Evolutionary conservation across 2,329 filamentous ascomycete species (phyloP), one percentile per base, ranked within the genome.

Genomic region (Trichoderma koningiopsis): DNA sequence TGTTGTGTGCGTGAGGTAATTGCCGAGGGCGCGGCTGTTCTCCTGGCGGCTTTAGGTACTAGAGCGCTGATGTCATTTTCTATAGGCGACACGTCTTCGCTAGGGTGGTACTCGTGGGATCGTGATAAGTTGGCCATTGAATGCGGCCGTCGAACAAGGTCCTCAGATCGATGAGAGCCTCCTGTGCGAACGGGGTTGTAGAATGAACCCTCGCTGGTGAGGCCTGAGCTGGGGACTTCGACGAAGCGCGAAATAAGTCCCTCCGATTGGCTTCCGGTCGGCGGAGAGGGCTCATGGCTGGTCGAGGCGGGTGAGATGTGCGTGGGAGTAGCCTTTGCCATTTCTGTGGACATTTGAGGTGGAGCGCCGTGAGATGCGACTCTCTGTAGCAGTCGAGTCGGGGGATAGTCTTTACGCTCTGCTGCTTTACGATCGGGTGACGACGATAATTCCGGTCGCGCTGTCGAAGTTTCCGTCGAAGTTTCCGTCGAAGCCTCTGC

Each of bases 1-100:
- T 93, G 90, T 78, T 93, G 90, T 1, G 90, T 92, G 16, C 91
- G 85, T 66, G 89, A 92, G 72, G 87, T 84, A 70, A 88, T 85
- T 1, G 85, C 84, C 0, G 83, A 78, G 1, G 81, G 80, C 1
- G 80, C 79, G 22, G 74, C 82, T 72, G 73, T 79, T 72, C 81
- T 78, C 73, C 74, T 80, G 74, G 72, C 82, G 74, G 76, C 78
- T 75, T 81, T 82, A 31, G 83, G 85, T 4, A 83, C 81, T 16
- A 87, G 76, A 43, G 82, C 84, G 68, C 84, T 85, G 67, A 83
- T 80, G 13, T 81, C 78, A 5, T 76, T 73, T 3, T 82, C 80
- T 40, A 72, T 76, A 49, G 70, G 65, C 22, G 76, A 75, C 24
- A 73, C 62, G 58, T 74, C 70, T 66, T 77, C 73, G 19, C 59